phyloP scores from a whole-genome alignment of 2,329 filamentous ascomycete genomes.

The Sporothrix globosa region DNA sequence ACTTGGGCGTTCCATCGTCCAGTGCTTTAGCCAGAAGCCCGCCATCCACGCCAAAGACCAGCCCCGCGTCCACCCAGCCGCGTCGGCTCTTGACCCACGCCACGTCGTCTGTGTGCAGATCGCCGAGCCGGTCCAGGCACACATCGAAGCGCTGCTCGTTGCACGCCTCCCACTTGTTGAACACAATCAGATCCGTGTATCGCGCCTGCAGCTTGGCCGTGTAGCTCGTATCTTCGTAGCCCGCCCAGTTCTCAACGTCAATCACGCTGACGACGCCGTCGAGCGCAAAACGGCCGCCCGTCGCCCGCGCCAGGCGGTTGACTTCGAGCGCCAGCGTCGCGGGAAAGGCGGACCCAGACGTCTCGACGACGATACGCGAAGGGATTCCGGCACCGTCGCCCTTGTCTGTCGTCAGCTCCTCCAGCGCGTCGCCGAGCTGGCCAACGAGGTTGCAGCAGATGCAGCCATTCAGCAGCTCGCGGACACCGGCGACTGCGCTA shows the following conservation, averaged over 20 bases:
- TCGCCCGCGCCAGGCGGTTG: slow-evolving; percentile 74
- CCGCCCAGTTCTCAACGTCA: slow-evolving; percentile 93
- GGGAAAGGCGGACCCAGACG: slow-evolving; percentile 82
- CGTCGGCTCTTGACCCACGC: slow-evolving; percentile 84
- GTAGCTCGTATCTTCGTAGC: slow-evolving; percentile 88
- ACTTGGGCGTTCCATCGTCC: slow-evolving; percentile 52
- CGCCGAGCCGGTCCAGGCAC: slow-evolving; percentile 76
- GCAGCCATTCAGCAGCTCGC: slow-evolving; percentile 92
- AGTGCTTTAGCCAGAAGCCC: slow-evolving; percentile 55
- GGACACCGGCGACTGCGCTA: slow-evolving; percentile 82
- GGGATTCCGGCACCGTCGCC: slow-evolving; percentile 48
- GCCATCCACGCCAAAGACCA: slow-evolving; percentile 87
- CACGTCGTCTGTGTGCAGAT: slow-evolving; percentile 72
- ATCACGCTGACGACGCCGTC: slow-evolving; percentile 90
- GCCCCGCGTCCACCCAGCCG: slow-evolving; percentile 74
- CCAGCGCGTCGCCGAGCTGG: slow-evolving; percentile 78
- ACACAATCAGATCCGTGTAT: slow-evolving; percentile 87
- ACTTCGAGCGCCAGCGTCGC: slow-evolving; percentile 90
- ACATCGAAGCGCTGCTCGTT: slow-evolving; percentile 75
- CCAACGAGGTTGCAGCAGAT: slow-evolving; percentile 99
- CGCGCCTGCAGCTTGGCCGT: slow-evolving; percentile 85
- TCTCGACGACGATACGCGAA: slow-evolving; percentile 92
- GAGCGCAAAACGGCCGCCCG: slow-evolving; percentile 67
- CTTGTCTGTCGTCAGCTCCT: slow-evolving; percentile 63
- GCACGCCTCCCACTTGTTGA: slow-evolving; percentile 89